Percentiles rank a stretch among this genome's conserved stretches.
These are phyloP conservation scores for Dendrocalamus latiflorus DNA, from an alignment of 202 grass and related monocot species.

Conservation along the genomic window DNA sequence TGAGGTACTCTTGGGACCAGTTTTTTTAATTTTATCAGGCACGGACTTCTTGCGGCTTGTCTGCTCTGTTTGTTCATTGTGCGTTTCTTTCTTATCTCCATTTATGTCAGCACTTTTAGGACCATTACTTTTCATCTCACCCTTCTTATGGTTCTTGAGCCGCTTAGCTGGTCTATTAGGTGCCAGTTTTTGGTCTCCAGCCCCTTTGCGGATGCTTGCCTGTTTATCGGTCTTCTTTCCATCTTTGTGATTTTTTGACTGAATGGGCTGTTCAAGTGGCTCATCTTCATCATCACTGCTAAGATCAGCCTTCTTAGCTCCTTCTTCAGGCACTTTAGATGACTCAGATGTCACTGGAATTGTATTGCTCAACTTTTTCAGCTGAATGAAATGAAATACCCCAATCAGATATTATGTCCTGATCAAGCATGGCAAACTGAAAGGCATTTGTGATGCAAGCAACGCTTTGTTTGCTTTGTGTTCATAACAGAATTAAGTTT, in stretches of 20 bases:
- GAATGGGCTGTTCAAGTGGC: conserved; percentile 17
- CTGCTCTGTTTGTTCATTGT: neutral
- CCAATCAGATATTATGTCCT: neutral
- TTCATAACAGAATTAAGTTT: neutral
- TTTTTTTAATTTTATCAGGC: conserved; percentile 6
- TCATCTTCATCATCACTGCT: conserved; percentile 18
- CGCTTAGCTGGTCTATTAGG: conserved; percentile 24
- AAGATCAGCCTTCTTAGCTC: conserved; percentile 28
- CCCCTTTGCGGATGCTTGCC: neutral
- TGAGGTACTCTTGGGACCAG: conserved; percentile 5
- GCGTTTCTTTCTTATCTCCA: conserved; percentile 5
- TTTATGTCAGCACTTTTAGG: conserved; percentile 14
- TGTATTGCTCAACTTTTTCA: conserved; percentile 76
- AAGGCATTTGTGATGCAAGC: neutral
- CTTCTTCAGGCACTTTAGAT: conserved; percentile 37
- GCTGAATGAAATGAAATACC: conserved; percentile 32
- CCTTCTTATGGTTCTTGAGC: conserved; percentile 22
- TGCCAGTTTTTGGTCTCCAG: neutral
- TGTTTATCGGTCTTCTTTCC: conserved; percentile 22
- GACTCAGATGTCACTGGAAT: conserved; percentile 36
- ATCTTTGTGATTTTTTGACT: conserved; percentile 23
- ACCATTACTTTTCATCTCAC: conserved; percentile 15
- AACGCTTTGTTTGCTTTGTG: neutral
- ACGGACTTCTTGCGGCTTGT: neutral
- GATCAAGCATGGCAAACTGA: neutral